These are phyloP conservation scores for Sesbania bispinosa DNA, from an alignment of 306 rosid species.

Conservation along the genomic window DNA sequence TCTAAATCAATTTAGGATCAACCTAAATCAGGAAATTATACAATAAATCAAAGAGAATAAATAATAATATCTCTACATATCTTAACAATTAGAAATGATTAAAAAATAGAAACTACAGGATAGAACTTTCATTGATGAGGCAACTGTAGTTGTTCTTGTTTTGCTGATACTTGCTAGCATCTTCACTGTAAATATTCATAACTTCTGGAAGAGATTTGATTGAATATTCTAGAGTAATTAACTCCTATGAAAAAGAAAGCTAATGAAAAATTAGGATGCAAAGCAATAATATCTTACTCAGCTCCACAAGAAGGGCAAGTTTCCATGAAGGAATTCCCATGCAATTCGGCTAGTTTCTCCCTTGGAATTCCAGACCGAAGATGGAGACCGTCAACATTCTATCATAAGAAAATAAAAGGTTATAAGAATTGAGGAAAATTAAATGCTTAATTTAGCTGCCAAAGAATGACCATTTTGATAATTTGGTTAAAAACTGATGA, in stretches of 20 bases:
- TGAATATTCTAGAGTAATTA: not conserved
- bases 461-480: not conserved
- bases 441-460: not conserved
- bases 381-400: constrained; percentile 99
- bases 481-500: not conserved
- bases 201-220: constrained; percentile 11
- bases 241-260: not conserved
- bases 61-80: no score
- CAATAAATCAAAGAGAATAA: not conserved
- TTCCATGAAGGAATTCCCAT: constrained; percentile 98
- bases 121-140: constrained; percentile 11
- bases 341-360: constrained; percentile 93
- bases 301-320: constrained; percentile 84
- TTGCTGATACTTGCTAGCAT: constrained; percentile 14
- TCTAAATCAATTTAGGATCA: no score
- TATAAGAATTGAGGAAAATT: not conserved
- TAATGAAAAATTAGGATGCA: not conserved
- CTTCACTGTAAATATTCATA: not conserved
- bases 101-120: not conserved
- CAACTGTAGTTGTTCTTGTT: not conserved
- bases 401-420: constrained; percentile 32
- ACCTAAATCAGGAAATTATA: no score
- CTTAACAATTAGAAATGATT: not conserved
- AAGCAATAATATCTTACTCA: constrained; percentile 60
- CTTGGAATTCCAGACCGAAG: constrained; percentile 97